Conservation (phyloP, 202 grass and related monocot genomes). For the Eragrostis tef region DNA sequence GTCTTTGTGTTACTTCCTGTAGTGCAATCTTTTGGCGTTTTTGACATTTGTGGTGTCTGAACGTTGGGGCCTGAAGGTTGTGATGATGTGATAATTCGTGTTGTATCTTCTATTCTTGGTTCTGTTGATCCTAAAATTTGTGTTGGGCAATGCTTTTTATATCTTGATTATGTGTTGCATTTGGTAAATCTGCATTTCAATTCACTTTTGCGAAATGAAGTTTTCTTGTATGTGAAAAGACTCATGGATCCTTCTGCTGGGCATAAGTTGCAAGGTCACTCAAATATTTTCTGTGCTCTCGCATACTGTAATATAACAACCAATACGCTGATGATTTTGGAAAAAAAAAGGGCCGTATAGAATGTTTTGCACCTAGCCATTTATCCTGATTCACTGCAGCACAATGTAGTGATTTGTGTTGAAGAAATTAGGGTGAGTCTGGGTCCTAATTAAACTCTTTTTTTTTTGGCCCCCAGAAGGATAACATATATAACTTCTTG, state of each 20-base stretch:
- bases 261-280: constrained; percentile 55
- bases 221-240: not conserved
- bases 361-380: not conserved
- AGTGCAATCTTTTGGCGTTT: not conserved
- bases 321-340: too few species aligned
- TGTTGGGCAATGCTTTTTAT: not conserved
- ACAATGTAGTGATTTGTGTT: not conserved
- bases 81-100: not conserved
- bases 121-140: not conserved
- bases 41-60: constrained; percentile 17
- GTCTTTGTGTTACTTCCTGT: not conserved
- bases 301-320: too few species aligned
- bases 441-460: not conserved
- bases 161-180: not conserved
- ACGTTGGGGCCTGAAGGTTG: not conserved
- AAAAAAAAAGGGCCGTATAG: too few species aligned
- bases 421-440: not conserved
- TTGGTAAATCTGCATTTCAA: constrained; percentile 10
- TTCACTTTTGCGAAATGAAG: not conserved
- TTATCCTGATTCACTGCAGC: not conserved
- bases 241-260: constrained; percentile 43
- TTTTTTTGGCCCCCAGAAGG: constrained; percentile 12
- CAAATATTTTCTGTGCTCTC: constrained; percentile 8
- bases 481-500: not conserved
- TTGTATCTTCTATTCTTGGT: not conserved